Conservation (phyloP, 2,329 filamentous ascomycete genomes). For the Venturia carpophila region DNA sequence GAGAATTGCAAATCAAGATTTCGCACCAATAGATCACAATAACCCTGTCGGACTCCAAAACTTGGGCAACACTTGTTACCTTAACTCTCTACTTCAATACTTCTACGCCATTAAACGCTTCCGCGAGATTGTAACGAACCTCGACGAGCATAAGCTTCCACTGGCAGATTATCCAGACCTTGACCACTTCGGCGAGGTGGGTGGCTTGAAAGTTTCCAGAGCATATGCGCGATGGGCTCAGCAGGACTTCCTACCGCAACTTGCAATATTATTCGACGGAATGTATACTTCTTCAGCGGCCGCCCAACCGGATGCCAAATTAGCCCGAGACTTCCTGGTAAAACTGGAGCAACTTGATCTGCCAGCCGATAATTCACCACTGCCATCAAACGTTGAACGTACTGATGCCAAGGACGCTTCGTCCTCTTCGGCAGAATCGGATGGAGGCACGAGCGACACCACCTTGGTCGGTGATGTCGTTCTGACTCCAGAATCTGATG, state of each 20-base stretch:
- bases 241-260: constrained; percentile 68
- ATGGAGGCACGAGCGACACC: constrained; percentile 3
- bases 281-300: constrained; percentile 57
- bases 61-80: constrained; percentile 95
- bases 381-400: background rate
- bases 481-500: constrained; percentile 10
- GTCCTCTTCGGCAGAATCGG: background rate
- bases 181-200: constrained; percentile 62
- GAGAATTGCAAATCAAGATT: no score
- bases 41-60: constrained; percentile 77
- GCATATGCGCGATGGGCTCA: constrained; percentile 54
- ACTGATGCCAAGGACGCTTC: background rate
- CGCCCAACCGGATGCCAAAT: constrained; percentile 24
- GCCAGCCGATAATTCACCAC: background rate
- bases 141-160: constrained; percentile 55
- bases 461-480: constrained; percentile 16
- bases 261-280: constrained; percentile 61
- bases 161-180: constrained; percentile 40
- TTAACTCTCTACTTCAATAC: constrained; percentile 94
- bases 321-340: constrained; percentile 44
- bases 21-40: constrained; percentile 23
- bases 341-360: constrained; percentile 68
- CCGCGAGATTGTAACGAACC: constrained; percentile 70
- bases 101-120: constrained; percentile 82
- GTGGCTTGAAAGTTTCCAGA: constrained; percentile 58